Evolutionary conservation across 306 rosid genomes (phyloP).

Genomic region (Cicer yamashitae): DNA sequence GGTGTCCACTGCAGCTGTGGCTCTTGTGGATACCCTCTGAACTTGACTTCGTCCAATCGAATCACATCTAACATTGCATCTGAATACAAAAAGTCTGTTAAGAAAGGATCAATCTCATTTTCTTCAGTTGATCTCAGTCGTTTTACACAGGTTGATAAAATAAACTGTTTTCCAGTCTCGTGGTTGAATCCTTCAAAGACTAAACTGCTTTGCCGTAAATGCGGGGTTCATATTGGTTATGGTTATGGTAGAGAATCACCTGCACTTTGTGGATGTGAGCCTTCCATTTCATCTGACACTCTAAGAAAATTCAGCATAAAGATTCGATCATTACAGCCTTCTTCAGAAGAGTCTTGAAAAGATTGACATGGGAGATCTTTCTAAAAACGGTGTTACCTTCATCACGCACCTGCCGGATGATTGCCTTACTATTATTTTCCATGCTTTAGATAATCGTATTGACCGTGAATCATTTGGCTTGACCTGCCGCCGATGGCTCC

Average conservation of each 20-base stretch:
- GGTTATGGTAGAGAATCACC: conserved; percentile 58
- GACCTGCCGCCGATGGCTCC: conserved; percentile 66
- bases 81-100: conserved; percentile 57
- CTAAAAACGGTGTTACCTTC: conserved; percentile 46
- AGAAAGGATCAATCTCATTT: conserved; percentile 63
- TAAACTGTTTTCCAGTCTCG: conserved; percentile 58
- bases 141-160: conserved; percentile 70
- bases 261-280: conserved; percentile 59
- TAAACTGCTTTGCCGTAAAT: conserved; percentile 64
- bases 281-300: conserved; percentile 55
- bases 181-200: conserved; percentile 61
- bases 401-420: conserved; percentile 67
- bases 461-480: conserved; percentile 74
- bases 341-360: conserved; percentile 58
- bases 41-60: conserved; percentile 63
- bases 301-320: conserved; percentile 56
- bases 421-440: conserved; percentile 62
- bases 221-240: conserved; percentile 69
- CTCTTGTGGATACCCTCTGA: conserved; percentile 74
- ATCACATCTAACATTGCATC: conserved; percentile 64
- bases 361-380: conserved; percentile 54
- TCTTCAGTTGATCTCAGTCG: conserved; percentile 66
- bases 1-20: conserved; percentile 60
- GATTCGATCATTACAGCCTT: conserved; percentile 62
- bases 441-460: conserved; percentile 47